phyloP scores from a whole-genome alignment of 2,329 filamentous ascomycete genomes.

The Aspergillus clavatus region DNA sequence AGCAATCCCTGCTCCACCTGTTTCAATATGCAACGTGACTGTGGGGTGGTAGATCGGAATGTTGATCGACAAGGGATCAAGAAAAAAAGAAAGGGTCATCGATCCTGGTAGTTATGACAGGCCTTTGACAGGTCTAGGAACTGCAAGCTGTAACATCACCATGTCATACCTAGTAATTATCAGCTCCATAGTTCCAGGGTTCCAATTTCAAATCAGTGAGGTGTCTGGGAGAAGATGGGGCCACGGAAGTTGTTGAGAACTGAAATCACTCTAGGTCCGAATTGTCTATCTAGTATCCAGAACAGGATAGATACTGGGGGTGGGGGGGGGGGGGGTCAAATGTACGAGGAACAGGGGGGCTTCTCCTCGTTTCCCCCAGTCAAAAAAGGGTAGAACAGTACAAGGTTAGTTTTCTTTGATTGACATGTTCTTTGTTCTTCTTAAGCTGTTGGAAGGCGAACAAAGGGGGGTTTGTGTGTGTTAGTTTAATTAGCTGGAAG shows the following conservation, averaged over 20 bases:
- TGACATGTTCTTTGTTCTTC: not conserved
- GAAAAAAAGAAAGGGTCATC: constrained; percentile 8
- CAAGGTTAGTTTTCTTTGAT: not conserved
- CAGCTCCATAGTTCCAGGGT: too few species aligned
- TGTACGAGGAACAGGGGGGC: too few species aligned
- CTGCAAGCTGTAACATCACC: constrained; percentile 6
- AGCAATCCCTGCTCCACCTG: not conserved
- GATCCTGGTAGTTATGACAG: constrained; percentile 1
- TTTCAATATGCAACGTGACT: constrained; percentile 14
- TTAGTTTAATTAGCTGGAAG: too few species aligned
- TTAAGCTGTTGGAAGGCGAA: not conserved
- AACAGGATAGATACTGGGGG: too few species aligned
- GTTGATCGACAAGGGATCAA: constrained; percentile 6
- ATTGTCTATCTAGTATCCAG: too few species aligned
- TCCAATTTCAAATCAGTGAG: too few species aligned
- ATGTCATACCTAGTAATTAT: constrained; percentile 2
- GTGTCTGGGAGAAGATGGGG: too few species aligned
- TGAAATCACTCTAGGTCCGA: too few species aligned
- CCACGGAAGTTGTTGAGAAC: too few species aligned
- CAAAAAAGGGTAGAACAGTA: not conserved
- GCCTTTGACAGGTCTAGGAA: too few species aligned
- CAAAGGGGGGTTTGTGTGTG: not conserved
- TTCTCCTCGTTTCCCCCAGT: too few species aligned
- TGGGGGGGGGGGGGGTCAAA: too few species aligned
- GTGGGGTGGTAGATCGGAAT: constrained; percentile 14